Evolutionary conservation across 2,329 filamentous ascomycete genomes (phyloP).

Genomic region (Sporothrix sp.): DNA sequence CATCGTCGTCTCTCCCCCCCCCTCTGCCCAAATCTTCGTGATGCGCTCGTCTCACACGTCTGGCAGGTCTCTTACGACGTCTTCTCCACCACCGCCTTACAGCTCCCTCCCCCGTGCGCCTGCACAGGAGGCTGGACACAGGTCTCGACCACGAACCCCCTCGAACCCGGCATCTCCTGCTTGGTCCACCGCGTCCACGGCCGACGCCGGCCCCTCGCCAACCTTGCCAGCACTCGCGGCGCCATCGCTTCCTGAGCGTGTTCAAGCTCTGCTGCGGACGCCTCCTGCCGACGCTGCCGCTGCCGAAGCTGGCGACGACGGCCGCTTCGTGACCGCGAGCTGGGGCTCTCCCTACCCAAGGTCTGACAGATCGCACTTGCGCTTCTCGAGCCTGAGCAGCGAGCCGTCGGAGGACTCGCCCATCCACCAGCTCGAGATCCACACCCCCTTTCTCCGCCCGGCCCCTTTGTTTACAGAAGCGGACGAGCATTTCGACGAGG

Average conservation of each 20-base stretch:
- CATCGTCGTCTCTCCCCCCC: background rate
- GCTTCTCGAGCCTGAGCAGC: conserved; percentile 45
- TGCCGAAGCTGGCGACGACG: conserved; percentile 25
- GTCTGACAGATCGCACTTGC: conserved; percentile 43
- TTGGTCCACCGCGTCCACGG: conserved; percentile 52
- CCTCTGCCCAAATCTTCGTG: background rate
- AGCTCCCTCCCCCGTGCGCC: conserved; percentile 48
- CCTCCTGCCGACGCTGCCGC: conserved; percentile 24
- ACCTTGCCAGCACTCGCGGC: conserved; percentile 48
- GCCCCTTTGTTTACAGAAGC: conserved; percentile 34
- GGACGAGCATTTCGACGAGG: no score
- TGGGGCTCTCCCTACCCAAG: conserved; percentile 87
- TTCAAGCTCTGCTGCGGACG: conserved; percentile 44
- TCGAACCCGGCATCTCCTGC: conserved; percentile 43
- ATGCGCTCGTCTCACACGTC: conserved; percentile 11
- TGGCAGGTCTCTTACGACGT: conserved; percentile 40
- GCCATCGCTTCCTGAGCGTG: conserved; percentile 48
- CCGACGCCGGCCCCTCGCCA: conserved; percentile 49
- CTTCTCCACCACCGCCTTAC: conserved; percentile 39
- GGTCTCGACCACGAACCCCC: conserved; percentile 27
- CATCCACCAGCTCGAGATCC: conserved; percentile 51
- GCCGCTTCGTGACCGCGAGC: conserved; percentile 58
- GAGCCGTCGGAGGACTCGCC: conserved; percentile 50
- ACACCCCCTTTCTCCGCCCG: conserved; percentile 52
- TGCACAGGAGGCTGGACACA: conserved; percentile 47